These are phyloP conservation scores for Citrullus colocynthis DNA, from an alignment of 306 rosid species.

Conservation along the genomic window DNA sequence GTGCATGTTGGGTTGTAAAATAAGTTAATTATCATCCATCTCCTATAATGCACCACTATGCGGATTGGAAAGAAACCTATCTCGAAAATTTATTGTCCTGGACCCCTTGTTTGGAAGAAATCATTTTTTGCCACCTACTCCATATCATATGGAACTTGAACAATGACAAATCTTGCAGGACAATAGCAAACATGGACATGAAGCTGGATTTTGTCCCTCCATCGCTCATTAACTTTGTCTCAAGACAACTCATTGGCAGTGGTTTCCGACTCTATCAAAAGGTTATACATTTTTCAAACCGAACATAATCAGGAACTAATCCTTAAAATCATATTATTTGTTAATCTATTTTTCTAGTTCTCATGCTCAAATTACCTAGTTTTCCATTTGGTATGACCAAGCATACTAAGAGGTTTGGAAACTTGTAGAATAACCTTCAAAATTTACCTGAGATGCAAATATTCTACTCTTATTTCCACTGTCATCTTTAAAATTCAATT, in stretches of 20 bases:
- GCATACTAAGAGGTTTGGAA: background rate
- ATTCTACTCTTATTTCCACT: background rate
- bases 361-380: background rate
- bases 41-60: background rate
- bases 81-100: background rate
- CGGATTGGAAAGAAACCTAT: background rate
- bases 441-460: background rate
- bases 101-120: background rate
- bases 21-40: background rate
- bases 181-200: slow-evolving; percentile 78
- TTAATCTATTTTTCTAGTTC: background rate
- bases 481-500: background rate
- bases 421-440: background rate
- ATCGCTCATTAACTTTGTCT: slow-evolving; percentile 71
- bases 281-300: slow-evolving; percentile 25
- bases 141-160: slow-evolving; percentile 1
- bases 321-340: background rate
- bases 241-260: slow-evolving; percentile 84
- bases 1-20: background rate
- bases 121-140: background rate
- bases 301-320: background rate
- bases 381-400: background rate
- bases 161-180: slow-evolving; percentile 37
- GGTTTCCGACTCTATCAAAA: slow-evolving; percentile 85
- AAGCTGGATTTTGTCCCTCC: slow-evolving; percentile 87